A percentile compares a stretch with the other conserved stretches of the same genome.
Evolutionary conservation across 2,329 filamentous ascomycete species (phyloP).

Genomic region (Aspergillus hiratsukae): DNA sequence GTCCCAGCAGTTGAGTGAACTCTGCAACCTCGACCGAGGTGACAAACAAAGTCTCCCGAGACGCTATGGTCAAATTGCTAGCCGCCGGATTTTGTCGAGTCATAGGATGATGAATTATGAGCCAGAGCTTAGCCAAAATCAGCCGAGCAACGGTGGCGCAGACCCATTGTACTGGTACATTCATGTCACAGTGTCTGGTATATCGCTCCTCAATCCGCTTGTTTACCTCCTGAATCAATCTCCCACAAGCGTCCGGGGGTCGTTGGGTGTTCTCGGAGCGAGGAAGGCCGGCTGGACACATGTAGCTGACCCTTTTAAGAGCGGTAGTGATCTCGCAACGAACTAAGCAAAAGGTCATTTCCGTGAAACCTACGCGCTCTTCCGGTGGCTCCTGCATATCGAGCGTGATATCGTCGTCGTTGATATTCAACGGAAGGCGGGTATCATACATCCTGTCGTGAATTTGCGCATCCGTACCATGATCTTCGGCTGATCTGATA

Average conservation of each 20-base stretch:
- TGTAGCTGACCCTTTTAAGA: slow-evolving; percentile 37
- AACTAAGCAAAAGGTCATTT: slow-evolving; percentile 50
- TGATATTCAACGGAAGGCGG: slow-evolving; percentile 48
- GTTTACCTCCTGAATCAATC: slow-evolving; percentile 50
- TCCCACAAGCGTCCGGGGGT: slow-evolving; percentile 35
- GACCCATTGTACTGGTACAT: slow-evolving; percentile 60
- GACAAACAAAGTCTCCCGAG: slow-evolving; percentile 64
- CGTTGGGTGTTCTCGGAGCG: slow-evolving; percentile 11
- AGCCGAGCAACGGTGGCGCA: slow-evolving; percentile 64
- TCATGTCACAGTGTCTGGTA: slow-evolving; percentile 49
- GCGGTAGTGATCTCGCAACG: slow-evolving; percentile 50
- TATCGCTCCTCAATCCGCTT: slow-evolving; percentile 54
- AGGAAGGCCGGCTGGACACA: slow-evolving; percentile 26
- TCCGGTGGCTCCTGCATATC: slow-evolving; percentile 46
- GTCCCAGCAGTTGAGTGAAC: slow-evolving; percentile 62
- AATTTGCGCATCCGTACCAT: slow-evolving; percentile 45
- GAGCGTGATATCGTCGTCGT: slow-evolving; percentile 49
- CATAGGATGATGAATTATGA: slow-evolving; percentile 71
- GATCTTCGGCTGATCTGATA: slow-evolving; percentile 46
- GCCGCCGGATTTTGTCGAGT: slow-evolving; percentile 55
- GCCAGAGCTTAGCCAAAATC: slow-evolving; percentile 72
- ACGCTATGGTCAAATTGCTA: slow-evolving; percentile 53
- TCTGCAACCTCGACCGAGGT: slow-evolving; percentile 72
- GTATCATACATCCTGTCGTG: slow-evolving; percentile 44
- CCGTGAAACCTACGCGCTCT: slow-evolving; percentile 50